Conservation (phyloP, 2,329 filamentous ascomycete species). For the Monilinia fructicola region DNA sequence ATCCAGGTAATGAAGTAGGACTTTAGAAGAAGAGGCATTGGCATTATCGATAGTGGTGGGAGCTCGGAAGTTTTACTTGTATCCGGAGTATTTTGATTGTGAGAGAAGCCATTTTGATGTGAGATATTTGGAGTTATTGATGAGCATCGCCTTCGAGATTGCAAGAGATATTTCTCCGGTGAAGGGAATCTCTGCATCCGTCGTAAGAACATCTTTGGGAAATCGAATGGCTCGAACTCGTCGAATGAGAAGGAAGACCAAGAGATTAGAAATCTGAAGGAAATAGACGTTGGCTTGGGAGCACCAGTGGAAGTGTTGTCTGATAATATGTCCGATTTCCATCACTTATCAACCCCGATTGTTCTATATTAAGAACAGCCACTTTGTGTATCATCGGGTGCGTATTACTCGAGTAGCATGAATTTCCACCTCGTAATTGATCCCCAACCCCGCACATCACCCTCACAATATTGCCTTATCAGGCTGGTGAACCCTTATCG, state of each 20-base stretch:
- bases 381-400: slow-evolving; percentile 7
- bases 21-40: slow-evolving; percentile 20
- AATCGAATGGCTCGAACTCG: neutral
- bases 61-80: neutral
- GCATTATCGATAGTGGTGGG: slow-evolving; percentile 26
- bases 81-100: neutral
- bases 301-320: neutral
- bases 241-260: neutral
- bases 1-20: slow-evolving; percentile 23
- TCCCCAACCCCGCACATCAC: slow-evolving; percentile 12
- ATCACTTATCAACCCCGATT: neutral
- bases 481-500: slow-evolving; percentile 9
- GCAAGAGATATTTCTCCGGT: neutral
- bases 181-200: neutral
- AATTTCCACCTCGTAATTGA: neutral
- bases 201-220: neutral
- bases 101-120: slow-evolving; percentile 3
- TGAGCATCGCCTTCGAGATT: neutral
- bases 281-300: neutral
- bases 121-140: neutral
- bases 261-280: neutral
- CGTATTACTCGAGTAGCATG: neutral
- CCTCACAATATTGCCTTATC: slow-evolving; percentile 8
- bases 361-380: neutral
- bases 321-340: neutral